Conservation (phyloP, 2,329 filamentous ascomycete genomes). For the Diplocarpon mali region DNA sequence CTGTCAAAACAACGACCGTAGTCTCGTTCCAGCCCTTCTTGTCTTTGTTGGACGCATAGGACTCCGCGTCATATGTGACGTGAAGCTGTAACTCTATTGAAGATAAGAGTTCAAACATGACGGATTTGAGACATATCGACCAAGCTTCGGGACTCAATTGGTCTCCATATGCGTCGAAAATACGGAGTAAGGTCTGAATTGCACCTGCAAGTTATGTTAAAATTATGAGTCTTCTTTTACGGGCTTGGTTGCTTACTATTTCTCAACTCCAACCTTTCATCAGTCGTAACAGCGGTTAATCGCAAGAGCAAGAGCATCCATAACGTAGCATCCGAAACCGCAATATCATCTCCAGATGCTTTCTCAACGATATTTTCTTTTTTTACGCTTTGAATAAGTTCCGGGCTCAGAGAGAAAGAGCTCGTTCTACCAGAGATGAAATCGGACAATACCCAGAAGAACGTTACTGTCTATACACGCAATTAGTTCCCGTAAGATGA, state of each 20-base stretch:
- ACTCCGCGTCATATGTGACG: constrained; percentile 28
- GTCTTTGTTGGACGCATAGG: constrained; percentile 30
- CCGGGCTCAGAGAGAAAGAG: constrained; percentile 45
- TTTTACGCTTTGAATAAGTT: constrained; percentile 42
- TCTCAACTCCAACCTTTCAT: constrained; percentile 62
- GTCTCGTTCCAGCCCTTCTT: constrained; percentile 61
- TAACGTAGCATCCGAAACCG: constrained; percentile 56
- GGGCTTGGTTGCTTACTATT: constrained; percentile 46
- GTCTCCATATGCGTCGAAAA: constrained; percentile 85
- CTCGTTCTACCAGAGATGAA: constrained; percentile 57
- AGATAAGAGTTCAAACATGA: constrained; percentile 68
- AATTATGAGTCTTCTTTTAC: neutral
- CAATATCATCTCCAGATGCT: constrained; percentile 46
- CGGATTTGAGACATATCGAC: constrained; percentile 70
- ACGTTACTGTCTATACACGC: constrained; percentile 62
- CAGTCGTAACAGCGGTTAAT: constrained; percentile 59
- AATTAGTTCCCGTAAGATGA: constrained; percentile 8
- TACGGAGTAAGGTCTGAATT: constrained; percentile 80
- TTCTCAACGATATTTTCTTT: constrained; percentile 46
- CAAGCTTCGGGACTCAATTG: constrained; percentile 68
- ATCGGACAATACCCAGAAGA: constrained; percentile 92
- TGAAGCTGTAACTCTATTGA: constrained; percentile 51
- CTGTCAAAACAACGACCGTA: constrained; percentile 61
- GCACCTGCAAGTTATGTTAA: constrained; percentile 39
- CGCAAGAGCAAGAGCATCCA: constrained; percentile 70